Evolutionary conservation across 2,329 filamentous ascomycete species (phyloP), one percentile per base, ranked within the genome.

Genomic region (Phialocephala sp.): DNA sequence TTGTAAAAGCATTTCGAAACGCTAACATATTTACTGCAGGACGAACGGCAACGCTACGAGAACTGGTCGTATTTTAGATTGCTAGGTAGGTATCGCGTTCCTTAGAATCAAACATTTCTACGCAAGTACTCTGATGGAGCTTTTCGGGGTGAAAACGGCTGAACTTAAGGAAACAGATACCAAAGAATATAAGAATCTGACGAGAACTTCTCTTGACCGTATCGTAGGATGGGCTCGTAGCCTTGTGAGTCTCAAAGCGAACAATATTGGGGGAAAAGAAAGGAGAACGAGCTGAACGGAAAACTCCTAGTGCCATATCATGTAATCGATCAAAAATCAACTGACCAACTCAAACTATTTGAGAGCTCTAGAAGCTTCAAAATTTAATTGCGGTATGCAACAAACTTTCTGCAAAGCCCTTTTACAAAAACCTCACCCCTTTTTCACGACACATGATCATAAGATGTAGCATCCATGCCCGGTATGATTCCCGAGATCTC

Each of bases 341-440:
- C 4, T 14, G 12, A 5, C n/a, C 18, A 32, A 32, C 27, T 32
- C n/a, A 35, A 50, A 52, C 24, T 37, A 55, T 41, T 55, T 50
- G 4, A 50, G 24, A 59, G 11, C 8, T 50, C 22, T 20, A 32
- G 41, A 54, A 61, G 39, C 1, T 11, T 24, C 20, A 60, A 60
- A 32, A 32, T 60, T 55, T 41, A 55, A 55, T 55, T 55, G 59
- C 59, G 59, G 36, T 47, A 18, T 61, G 59, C 59, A 61, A 61
- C 59, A 55, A 61, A 61, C 54, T 20, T 2, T 39, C 32, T 24
- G 36, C 39, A 9, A 11, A 36, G 8, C 15, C 37, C 6, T 37
- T 52, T 60, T 14, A 6, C 5, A 14, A 24, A 50, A 24, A 5
- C n/a, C 11, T 50, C 45, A 14, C 45, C 45, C 45, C n/a, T n/a